Conservation (phyloP, 257 asterid species). For the Eustoma russellianum region DNA sequence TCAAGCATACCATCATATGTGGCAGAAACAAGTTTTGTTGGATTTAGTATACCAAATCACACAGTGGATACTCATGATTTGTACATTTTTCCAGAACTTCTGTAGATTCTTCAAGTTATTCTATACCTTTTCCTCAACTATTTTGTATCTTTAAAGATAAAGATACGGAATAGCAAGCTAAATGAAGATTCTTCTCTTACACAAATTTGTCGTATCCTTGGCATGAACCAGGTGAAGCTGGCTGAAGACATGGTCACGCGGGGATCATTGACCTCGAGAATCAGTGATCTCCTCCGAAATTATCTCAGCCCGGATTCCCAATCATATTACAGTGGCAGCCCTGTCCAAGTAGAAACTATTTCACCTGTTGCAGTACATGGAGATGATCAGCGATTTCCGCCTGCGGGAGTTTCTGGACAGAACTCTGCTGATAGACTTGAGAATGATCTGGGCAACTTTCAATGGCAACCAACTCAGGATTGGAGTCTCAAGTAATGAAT, state of each 20-base stretch:
- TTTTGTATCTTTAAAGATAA: neutral
- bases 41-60: too few relatives aligned
- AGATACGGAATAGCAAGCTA: too few relatives aligned
- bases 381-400: slow-evolving; percentile 21
- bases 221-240: slow-evolving; percentile 54
- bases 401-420: slow-evolving; percentile 20
- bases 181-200: neutral
- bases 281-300: slow-evolving; percentile 70
- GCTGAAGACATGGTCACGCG: slow-evolving; percentile 84
- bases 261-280: slow-evolving; percentile 60
- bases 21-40: too few relatives aligned
- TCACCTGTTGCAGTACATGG: slow-evolving; percentile 29
- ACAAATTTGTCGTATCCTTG: neutral
- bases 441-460: slow-evolving; percentile 20
- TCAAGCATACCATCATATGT: too few relatives aligned
- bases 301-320: slow-evolving; percentile 30
- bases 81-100: too few relatives aligned
- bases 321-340: slow-evolving; percentile 23
- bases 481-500: slow-evolving; percentile 26
- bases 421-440: slow-evolving; percentile 16
- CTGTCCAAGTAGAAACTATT: slow-evolving; percentile 24
- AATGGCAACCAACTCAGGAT: slow-evolving; percentile 19
- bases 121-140: neutral
- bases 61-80: too few relatives aligned
- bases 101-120: neutral